Conservation (phyloP, 306 rosid species). For the Arachis hypogaea region DNA sequence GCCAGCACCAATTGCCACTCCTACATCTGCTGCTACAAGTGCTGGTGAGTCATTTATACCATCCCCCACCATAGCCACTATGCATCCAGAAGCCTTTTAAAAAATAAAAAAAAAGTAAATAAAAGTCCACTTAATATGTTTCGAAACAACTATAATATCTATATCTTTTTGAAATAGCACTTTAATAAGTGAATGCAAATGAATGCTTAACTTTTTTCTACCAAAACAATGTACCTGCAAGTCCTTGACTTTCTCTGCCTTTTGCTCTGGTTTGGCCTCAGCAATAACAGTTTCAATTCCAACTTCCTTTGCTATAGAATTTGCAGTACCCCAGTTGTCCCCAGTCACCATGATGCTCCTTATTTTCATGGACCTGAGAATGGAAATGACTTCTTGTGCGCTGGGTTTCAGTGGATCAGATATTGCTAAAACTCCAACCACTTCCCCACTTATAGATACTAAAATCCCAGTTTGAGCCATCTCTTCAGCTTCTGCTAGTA, state of each 20-base stretch:
- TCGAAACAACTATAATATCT: neutral
- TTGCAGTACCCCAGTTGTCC: slow-evolving; percentile 87
- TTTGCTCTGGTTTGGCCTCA: slow-evolving; percentile 65
- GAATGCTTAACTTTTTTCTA: too few relatives aligned
- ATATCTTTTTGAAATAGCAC: too few relatives aligned
- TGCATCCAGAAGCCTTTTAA: slow-evolving; percentile 54
- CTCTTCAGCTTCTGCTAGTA: slow-evolving; percentile 59
- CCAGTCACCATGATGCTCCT: slow-evolving; percentile 75
- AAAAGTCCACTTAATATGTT: neutral
- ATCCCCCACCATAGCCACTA: slow-evolving; percentile 85
- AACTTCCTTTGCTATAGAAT: slow-evolving; percentile 70
- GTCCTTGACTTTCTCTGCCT: slow-evolving; percentile 67
- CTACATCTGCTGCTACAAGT: slow-evolving; percentile 81
- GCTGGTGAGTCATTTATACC: slow-evolving; percentile 90
- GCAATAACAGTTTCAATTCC: slow-evolving; percentile 72
- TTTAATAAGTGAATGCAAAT: too few relatives aligned
- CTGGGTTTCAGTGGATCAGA: slow-evolving; percentile 73
- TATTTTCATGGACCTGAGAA: slow-evolving; percentile 70
- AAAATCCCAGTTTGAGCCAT: slow-evolving; percentile 71
- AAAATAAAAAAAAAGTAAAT: neutral
- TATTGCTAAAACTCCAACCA: slow-evolving; percentile 65
- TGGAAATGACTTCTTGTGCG: slow-evolving; percentile 68
- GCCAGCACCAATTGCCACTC: slow-evolving; percentile 88
- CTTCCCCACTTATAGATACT: slow-evolving; percentile 52
- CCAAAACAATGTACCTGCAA: slow-evolving; percentile 53